These are phyloP conservation scores for Vaccinium vitisidaea DNA, from an alignment of 148 eudicot genomes.

Conservation along the genomic window DNA sequence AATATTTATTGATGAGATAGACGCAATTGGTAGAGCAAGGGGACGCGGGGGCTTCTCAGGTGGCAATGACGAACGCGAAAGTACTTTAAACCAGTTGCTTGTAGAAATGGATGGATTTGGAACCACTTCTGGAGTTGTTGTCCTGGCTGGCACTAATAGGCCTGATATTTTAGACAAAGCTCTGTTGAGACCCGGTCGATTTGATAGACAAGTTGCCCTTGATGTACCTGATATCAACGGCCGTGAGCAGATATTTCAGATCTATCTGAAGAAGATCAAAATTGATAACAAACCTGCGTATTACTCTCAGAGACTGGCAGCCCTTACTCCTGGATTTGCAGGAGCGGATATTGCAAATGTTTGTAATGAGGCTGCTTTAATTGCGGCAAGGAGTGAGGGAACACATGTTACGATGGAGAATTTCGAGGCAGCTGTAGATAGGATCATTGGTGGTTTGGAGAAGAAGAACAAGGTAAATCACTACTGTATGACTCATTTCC, in stretches of 20 bases:
- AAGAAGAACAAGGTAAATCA: slow-evolving; percentile 52
- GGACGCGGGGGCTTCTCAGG: slow-evolving; percentile 63
- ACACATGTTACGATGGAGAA: slow-evolving; percentile 42
- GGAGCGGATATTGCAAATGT: too few species aligned
- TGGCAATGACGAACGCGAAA: slow-evolving; percentile 56
- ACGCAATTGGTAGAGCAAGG: slow-evolving; percentile 64
- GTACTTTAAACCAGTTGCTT: slow-evolving; percentile 47
- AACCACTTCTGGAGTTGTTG: slow-evolving; percentile 52
- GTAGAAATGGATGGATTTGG: too few species aligned
- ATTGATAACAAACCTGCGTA: slow-evolving; percentile 53
- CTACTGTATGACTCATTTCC: neutral
- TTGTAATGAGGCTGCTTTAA: slow-evolving; percentile 56
- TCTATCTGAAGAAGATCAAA: slow-evolving; percentile 49
- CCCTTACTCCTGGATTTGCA: too few species aligned
- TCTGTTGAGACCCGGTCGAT: slow-evolving; percentile 66
- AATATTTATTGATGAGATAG: slow-evolving; percentile 68
- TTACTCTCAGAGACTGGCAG: slow-evolving; percentile 55
- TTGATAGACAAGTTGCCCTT: slow-evolving; percentile 60
- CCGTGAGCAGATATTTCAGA: slow-evolving; percentile 51
- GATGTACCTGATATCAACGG: slow-evolving; percentile 72
- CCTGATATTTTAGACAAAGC: slow-evolving; percentile 69
- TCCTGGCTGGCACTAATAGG: slow-evolving; percentile 63
- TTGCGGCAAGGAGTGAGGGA: slow-evolving; percentile 57
- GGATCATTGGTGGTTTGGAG: slow-evolving; percentile 64
- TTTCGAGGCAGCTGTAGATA: slow-evolving; percentile 62